Evolutionary conservation across 805 yeast genomes (phyloP), one percentile per base, ranked within the genome.

Genomic region (Saccharomyces eubayanus): DNA sequence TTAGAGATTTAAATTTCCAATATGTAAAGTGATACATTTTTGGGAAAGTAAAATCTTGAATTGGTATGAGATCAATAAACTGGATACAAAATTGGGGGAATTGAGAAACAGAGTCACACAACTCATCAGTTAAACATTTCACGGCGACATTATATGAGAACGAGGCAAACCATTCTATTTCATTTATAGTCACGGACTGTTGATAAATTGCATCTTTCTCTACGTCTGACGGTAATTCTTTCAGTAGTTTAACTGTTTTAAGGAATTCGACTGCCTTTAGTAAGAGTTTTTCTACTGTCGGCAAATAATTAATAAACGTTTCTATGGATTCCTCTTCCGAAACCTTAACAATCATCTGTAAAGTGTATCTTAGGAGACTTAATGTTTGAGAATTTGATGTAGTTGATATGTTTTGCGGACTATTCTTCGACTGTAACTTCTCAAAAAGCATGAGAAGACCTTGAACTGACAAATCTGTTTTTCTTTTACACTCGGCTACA

Each of bases 101-200:
- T 9, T 56, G 31, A 6, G 53, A 46, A 9, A 65, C 58, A 24
- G 58, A 50, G 6, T 51, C 31, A 12, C 48, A 58, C 2, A 56
- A 56, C 1, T 54, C 56, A n/a, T 51, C 50, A 2, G 52, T 21
- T 8, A 61, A 48, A 50, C 72, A 69, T 31, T 61, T 62, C 8
- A 66, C 60, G 1, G 68, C 58, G 14, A 69, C 45, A 49, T 72
- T 74, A 51, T 69, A 73, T 0, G 72, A 59, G 5, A 65, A 64
- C 1, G 76, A 64, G 0, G 72, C 64, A 57, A 74, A 72, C 78
- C 78, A 75, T 56, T 70, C 75, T 21, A 72, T 56, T 47, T 75
- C 78, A 47, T 66, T 65, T 5, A 58, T 54, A 0, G 71, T 60
- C n/a, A 70, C 57, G 5, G 51, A 50, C 27, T 59, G 10, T 21